phyloP scores from a whole-genome alignment of 345 rosid species.

The Corchorus olitorius region DNA sequence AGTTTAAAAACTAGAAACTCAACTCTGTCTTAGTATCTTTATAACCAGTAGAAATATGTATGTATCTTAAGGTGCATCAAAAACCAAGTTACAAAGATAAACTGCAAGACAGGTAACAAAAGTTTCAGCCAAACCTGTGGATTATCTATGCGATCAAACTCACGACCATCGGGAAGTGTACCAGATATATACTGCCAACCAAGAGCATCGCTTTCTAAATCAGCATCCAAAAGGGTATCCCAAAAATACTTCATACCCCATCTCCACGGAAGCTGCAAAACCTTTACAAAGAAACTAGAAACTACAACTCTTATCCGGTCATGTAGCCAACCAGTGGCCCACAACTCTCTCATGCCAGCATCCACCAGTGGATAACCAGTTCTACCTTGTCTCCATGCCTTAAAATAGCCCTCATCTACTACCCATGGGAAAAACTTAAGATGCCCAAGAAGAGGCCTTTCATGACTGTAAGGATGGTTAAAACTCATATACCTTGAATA shows the following conservation, averaged over 20 bases:
- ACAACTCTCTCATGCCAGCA: constrained; percentile 97
- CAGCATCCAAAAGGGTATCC: constrained; percentile 97
- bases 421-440: constrained; percentile 95
- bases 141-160: constrained; percentile 86
- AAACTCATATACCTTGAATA: constrained; percentile 92
- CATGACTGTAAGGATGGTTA: constrained; percentile 93
- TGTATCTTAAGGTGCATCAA: not conserved
- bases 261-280: constrained; percentile 95
- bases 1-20: not conserved
- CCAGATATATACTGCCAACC: constrained; percentile 99
- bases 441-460: constrained; percentile 92
- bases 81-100: constrained; percentile 3
- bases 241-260: constrained; percentile 99
- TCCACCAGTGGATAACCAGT: constrained; percentile 98
- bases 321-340: constrained; percentile 99
- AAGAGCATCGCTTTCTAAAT: constrained; percentile 94
- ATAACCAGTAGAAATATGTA: not conserved
- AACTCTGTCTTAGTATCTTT: constrained; percentile 1
- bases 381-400: constrained; percentile 99
- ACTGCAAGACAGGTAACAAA: not conserved
- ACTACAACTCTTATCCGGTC: constrained; percentile 97
- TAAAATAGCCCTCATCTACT: constrained; percentile 78
- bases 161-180: constrained; percentile 91
- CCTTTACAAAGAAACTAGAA: constrained; percentile 96
- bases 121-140: constrained; percentile 59